Base-by-base conservation (phyloP, 306 rosid species). In the Ceratonia siliqua region DNA sequence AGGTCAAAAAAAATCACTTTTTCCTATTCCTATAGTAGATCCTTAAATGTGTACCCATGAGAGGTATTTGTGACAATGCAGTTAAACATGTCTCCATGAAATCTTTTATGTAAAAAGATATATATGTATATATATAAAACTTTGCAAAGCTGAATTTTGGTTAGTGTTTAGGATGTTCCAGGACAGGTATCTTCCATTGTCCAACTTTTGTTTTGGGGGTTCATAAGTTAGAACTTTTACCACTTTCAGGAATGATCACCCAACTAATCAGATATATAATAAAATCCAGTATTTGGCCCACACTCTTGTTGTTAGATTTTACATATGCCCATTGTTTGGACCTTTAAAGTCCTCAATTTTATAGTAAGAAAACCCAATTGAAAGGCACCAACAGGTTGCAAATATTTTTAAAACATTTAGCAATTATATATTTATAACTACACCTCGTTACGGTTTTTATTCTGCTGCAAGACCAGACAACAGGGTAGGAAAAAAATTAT, bases 381-480 rank as follows among this genome's bases (percentile, higher is more conserved):
- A 55, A 25, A 25, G 62, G 9, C 9, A 27, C 33, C 28, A 32
- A 55, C 12, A 22, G 58, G 30, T 8, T 22, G 28, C 24, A 21
- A 52, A 52, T 52, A 2, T 52, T n/a, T 50, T 52, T 52, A 20
- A 52, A 52, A 42, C 48, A 42, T 2, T 10, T 42, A 42, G 48
- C 28, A 22, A 52, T 9, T 20, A 21, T 18, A 18, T 52, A 52
- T 52, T 52, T 52, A 21, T 52, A 18, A 22, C 15, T 2, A 52
- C 14, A 52, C 58, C 14, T 50, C 24, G 7, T 39, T 1, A 6
- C 25, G 12, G 1, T 3, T 52, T 48, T 71, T 20, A 50, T 52
- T 70, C 62, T 62, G 52, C 59, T 20, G 32, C 73, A 78, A 65
- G 49, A 53, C 35, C 62, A 63, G 43, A 63, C 33, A 72, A 66